Conservation (phyloP, 345 rosid species). For the Citrus inodora region DNA sequence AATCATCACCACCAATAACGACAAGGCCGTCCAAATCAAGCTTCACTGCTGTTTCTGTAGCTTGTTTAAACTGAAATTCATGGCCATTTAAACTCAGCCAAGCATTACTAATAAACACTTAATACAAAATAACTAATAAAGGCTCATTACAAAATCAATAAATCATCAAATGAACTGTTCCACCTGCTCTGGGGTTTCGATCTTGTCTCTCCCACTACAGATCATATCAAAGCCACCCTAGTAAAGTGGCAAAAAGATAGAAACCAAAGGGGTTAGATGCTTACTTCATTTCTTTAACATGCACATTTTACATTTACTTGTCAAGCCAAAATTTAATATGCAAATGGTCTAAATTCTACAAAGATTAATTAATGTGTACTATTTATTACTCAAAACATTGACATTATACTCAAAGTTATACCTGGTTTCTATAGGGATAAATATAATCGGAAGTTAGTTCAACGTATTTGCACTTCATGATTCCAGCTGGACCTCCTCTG, state of each 20-base stretch:
- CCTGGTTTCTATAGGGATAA: constrained; percentile 90
- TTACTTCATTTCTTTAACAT: background rate
- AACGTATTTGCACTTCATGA: constrained; percentile 84
- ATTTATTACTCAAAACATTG: background rate
- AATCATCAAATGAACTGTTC: constrained; percentile 1
- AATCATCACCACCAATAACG: constrained; percentile 98
- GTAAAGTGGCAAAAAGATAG: background rate
- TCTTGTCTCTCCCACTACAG: constrained; percentile 99
- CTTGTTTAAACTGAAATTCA: constrained; percentile 86
- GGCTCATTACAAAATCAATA: background rate
- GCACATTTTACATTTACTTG: background rate
- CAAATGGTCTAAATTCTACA: background rate
- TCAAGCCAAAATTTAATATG: background rate
- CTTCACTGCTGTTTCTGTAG: constrained; percentile 83
- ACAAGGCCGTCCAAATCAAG: constrained; percentile 93
- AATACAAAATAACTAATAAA: background rate
- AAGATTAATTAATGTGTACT: background rate
- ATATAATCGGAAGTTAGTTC: constrained; percentile 71
- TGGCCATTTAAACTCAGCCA: constrained; percentile 3
- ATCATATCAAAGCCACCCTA: constrained; percentile 99
- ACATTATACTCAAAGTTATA: constrained; percentile 7
- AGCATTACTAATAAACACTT: background rate
- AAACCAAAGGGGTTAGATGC: constrained; percentile 1
- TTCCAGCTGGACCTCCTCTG: constrained; percentile 97
- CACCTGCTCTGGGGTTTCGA: constrained; percentile 98